phyloP scores from a whole-genome alignment of 306 rosid species.

The Acacia melanoxylon region DNA sequence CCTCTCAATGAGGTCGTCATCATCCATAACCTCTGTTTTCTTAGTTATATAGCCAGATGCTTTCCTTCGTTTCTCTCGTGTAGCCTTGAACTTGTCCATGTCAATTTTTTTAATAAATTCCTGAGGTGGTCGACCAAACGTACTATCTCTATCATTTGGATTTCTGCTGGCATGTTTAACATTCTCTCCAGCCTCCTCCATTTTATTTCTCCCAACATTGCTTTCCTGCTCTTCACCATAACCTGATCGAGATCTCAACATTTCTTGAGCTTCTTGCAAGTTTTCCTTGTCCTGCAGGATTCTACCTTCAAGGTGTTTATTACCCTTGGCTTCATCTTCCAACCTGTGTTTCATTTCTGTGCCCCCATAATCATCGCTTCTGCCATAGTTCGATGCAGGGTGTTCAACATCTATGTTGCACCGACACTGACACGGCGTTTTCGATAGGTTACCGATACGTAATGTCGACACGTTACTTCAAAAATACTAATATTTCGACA shows the following conservation, averaged over 20 bases:
- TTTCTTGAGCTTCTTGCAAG: constrained; percentile 49
- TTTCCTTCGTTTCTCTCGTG: constrained; percentile 83
- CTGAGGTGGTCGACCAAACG: constrained; percentile 60
- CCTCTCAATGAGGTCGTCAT: constrained; percentile 91
- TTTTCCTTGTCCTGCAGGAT: no score
- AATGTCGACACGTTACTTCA: no score
- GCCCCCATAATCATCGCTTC: constrained; percentile 57
- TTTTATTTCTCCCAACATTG: constrained; percentile 50
- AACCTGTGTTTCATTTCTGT: constrained; percentile 54
- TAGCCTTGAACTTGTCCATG: constrained; percentile 85
- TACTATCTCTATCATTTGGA: constrained; percentile 51
- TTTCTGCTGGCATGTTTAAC: constrained; percentile 57
- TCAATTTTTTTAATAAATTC: constrained; percentile 76
- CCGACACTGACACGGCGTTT: no score
- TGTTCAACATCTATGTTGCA: constrained; percentile 55
- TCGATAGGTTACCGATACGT: no score
- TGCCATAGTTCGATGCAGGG: constrained; percentile 43
- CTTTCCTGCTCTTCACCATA: constrained; percentile 57
- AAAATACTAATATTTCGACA: no score
- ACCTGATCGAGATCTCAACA: constrained; percentile 44
- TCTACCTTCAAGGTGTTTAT: no score
- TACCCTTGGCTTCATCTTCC: constrained; percentile 49
- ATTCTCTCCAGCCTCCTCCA: constrained; percentile 58
- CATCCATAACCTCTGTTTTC: constrained; percentile 78
- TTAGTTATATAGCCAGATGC: constrained; percentile 60